Evolutionary conservation across 2,329 filamentous ascomycete genomes (phyloP), one percentile per base, ranked within the genome.

Genomic region (Nemania sp.): DNA sequence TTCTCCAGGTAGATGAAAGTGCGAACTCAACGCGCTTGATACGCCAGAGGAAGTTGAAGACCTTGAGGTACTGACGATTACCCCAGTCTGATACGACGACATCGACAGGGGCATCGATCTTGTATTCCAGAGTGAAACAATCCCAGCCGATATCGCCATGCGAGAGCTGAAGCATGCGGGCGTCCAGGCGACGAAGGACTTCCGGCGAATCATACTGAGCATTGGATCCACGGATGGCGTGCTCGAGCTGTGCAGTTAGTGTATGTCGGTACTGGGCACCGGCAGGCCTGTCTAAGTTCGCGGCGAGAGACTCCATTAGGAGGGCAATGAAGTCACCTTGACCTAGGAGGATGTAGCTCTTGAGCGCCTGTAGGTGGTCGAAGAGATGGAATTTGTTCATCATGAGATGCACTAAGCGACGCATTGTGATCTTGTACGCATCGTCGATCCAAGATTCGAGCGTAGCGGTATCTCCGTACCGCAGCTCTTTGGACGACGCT

Each of bases 61-160:
- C 92, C 74, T 98, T 98, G 69, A 99, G 88, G 73, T 99, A 99
- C 73, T 99, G 94, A 20, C 94, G 90, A 67, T 91, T 94, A 47
- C 92, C 93, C 86, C 93, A 97, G 43, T 96, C 92, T 0, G 94
- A 98, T 40, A 99, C 92, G 49, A 99, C 93, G 29, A 99, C 95
- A 73, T 99, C 95, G 21, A 97, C 91, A 0, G 95, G 95, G 1
- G 94, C 90, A 73, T 97, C 93, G 68, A 99, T 95, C 75, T 98
- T 97, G 79, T 99, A 99, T 74, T 99, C 96, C 9, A 99, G 86
- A 0, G 95, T 99, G 77, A 99, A 99, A 73, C 96, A 97, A 73
- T 99, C 95, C 95, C 95, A 99, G 51, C 95, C 95, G 54, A 97
- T 98, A 70, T 99, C 95, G 53, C 95, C 95, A 69, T 97, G 93